Conservation (phyloP, 345 rosid species). For the Salix viminalis region DNA sequence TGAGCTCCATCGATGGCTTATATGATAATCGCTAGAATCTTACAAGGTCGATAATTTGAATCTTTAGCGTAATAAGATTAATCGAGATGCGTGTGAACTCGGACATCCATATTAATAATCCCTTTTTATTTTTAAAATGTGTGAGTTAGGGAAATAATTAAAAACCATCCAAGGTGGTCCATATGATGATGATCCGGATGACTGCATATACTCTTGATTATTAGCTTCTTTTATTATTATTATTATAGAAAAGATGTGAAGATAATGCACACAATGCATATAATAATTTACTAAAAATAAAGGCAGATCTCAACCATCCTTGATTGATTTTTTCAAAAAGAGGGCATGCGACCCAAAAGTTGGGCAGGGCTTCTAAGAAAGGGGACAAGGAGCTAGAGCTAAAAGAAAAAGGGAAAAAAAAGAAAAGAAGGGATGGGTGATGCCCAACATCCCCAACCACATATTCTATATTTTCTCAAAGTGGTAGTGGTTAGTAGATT, state of each 20-base stretch:
- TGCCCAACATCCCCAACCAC: neutral
- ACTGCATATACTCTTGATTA: neutral
- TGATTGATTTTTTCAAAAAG: neutral
- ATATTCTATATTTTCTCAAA: neutral
- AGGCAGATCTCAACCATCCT: slow-evolving; percentile 8
- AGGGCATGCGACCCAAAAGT: neutral
- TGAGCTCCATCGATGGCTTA: too few species aligned
- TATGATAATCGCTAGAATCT: too few species aligned
- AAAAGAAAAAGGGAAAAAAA: neutral
- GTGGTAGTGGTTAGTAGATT: neutral
- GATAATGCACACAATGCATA: neutral
- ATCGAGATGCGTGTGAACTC: accelerated
- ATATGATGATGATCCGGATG: neutral
- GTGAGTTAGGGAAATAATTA: neutral
- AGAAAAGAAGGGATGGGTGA: neutral
- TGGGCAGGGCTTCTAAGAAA: neutral
- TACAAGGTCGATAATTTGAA: accelerated
- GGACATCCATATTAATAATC: neutral
- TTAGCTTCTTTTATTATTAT: neutral
- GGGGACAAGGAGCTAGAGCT: neutral
- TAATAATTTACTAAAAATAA: neutral
- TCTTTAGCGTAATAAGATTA: too few species aligned
- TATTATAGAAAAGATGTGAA: neutral
- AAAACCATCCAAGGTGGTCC: neutral
- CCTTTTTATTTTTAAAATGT: neutral